Conservation (phyloP, 805 yeast genomes). For the Clavispora santaluciae region DNA sequence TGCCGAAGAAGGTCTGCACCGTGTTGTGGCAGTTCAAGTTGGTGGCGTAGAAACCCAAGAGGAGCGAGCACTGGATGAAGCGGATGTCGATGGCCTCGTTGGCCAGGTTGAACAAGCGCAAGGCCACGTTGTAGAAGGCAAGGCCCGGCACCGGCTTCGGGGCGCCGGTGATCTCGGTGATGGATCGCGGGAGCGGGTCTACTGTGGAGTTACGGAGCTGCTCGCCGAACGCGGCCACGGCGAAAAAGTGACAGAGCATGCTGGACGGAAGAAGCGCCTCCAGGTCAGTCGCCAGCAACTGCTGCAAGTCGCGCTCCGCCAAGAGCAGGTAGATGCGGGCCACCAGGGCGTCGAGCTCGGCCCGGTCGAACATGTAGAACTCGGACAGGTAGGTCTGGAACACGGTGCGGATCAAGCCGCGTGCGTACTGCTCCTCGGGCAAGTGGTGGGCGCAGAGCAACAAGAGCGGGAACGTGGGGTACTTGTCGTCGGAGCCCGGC, state of each 20-base stretch:
- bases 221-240: conserved; percentile 35
- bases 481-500: conserved; percentile 24
- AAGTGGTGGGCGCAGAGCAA: conserved; percentile 17
- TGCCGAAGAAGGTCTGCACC: conserved; percentile 35
- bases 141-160: conserved; percentile 28
- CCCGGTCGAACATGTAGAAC: conserved; percentile 29
- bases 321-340: conserved; percentile 14
- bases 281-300: neutral
- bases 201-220: conserved; percentile 21
- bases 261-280: conserved; percentile 8
- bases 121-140: conserved; percentile 28
- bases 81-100: conserved; percentile 25
- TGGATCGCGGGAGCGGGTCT: conserved; percentile 7
- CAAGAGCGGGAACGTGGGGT: conserved; percentile 20
- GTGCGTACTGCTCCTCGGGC: conserved; percentile 23
- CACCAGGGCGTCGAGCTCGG: conserved; percentile 14
- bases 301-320: neutral
- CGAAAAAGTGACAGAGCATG: conserved; percentile 28
- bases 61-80: conserved; percentile 32
- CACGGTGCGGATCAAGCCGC: conserved; percentile 22
- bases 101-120: conserved; percentile 27
- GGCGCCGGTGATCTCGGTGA: conserved; percentile 4
- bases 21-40: conserved; percentile 35
- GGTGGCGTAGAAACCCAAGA: conserved; percentile 33
- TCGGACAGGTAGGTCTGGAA: conserved; percentile 29